Evolutionary conservation across 192 early-diverging fungal species (phyloP).

Genomic region (Fimicolochytrium jonesii): DNA sequence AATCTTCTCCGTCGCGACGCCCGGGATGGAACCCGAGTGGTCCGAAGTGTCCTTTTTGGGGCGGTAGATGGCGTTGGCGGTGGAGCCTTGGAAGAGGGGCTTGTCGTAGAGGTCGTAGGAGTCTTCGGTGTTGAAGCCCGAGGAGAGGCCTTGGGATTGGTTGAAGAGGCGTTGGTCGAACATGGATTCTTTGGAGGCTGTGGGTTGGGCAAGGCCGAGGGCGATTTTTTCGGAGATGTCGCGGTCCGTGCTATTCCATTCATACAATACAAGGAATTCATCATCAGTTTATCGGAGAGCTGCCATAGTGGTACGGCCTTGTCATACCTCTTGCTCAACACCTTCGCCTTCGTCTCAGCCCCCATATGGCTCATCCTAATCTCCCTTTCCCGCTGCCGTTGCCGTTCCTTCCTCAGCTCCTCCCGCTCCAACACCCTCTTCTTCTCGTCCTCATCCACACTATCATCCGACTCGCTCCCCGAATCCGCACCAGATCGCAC

Average conservation of each 20-base stretch:
- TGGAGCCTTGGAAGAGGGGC: slow-evolving; percentile 75
- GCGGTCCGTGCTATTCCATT: slow-evolving; percentile 58
- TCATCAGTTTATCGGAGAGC: background rate
- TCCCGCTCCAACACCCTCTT: slow-evolving; percentile 75
- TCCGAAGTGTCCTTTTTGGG: slow-evolving; percentile 59
- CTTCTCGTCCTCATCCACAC: slow-evolving; percentile 56
- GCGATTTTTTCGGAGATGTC: slow-evolving; percentile 99
- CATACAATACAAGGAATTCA: slow-evolving; percentile 1
- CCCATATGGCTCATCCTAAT: slow-evolving; percentile 85
- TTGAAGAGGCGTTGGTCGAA: slow-evolving; percentile 95
- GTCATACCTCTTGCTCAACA: slow-evolving; percentile 45
- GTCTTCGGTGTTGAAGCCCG: slow-evolving; percentile 89
- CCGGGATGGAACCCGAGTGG: too few species aligned
- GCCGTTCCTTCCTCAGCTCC: slow-evolving; percentile 74
- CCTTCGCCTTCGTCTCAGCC: slow-evolving; percentile 76
- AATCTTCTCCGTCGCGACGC: slow-evolving; percentile 64
- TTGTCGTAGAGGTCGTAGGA: slow-evolving; percentile 95
- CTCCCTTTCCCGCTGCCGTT: slow-evolving; percentile 83
- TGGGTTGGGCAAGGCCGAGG: slow-evolving; percentile 90
- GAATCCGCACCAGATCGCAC: slow-evolving; percentile 14
- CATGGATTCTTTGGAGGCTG: slow-evolving; percentile 82
- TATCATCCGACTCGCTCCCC: slow-evolving; percentile 23
- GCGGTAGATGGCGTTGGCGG: slow-evolving; percentile 71
- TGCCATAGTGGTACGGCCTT: background rate
- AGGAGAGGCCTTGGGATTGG: slow-evolving; percentile 77